These are phyloP conservation scores for Botrytis tulipae DNA, from an alignment of 2,329 filamentous ascomycete genomes.

Conservation along the genomic window DNA sequence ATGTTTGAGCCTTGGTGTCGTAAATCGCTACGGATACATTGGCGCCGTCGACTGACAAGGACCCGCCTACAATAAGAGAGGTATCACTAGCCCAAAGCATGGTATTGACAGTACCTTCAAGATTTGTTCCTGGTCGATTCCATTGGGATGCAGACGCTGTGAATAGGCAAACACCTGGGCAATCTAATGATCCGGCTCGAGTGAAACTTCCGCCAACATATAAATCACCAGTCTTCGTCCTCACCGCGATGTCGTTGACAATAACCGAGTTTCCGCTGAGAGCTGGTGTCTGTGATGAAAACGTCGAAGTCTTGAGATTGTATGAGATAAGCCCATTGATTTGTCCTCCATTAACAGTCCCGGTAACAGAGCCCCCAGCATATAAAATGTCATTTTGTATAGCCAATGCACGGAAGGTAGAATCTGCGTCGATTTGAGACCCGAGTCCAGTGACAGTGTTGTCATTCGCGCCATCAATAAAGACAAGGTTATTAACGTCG, in stretches of 20 bases:
- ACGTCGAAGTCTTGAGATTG: slow-evolving; percentile 65
- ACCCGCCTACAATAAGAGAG: slow-evolving; percentile 73
- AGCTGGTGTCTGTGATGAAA: slow-evolving; percentile 70
- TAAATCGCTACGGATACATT: slow-evolving; percentile 69
- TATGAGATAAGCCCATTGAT: slow-evolving; percentile 79
- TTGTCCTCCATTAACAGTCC: slow-evolving; percentile 59
- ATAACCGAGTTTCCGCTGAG: slow-evolving; percentile 67
- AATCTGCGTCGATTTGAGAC: slow-evolving; percentile 64
- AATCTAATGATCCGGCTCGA: slow-evolving; percentile 79
- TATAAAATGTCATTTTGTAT: slow-evolving; percentile 68
- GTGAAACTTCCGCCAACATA: slow-evolving; percentile 85
- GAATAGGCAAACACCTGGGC: slow-evolving; percentile 79
- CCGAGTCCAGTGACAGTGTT: slow-evolving; percentile 68
- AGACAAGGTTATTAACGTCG: slow-evolving; percentile 72
- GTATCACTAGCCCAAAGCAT: slow-evolving; percentile 75
- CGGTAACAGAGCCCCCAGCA: slow-evolving; percentile 77
- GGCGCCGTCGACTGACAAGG: slow-evolving; percentile 67
- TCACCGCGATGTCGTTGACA: slow-evolving; percentile 74
- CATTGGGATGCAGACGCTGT: slow-evolving; percentile 70
- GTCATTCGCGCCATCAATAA: slow-evolving; percentile 74
- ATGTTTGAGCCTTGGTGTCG: slow-evolving; percentile 64
- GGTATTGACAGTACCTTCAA: slow-evolving; percentile 67
- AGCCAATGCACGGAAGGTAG: slow-evolving; percentile 71
- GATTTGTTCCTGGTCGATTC: slow-evolving; percentile 71
- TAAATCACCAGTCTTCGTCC: slow-evolving; percentile 68